Evolutionary conservation across 176 grass and related monocot species (phyloP), one percentile per base, ranked within the genome.

Genomic region (Poa pratensis): DNA sequence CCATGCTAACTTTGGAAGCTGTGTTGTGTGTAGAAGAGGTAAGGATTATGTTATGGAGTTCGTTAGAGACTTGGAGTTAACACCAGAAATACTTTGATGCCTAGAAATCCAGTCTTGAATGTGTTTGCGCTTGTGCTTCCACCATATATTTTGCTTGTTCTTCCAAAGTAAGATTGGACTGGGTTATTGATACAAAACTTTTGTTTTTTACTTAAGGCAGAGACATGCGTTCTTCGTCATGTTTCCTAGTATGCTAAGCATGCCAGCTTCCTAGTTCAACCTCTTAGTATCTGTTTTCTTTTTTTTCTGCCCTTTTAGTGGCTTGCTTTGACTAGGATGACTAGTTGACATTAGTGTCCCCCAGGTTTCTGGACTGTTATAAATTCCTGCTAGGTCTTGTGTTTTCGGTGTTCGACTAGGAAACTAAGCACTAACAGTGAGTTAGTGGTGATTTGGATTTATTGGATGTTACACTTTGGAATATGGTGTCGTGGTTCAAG

Each of bases 11-110:
- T 79, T 54, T 67, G 26, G 39, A 54, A 67, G 32, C 77, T 50
- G 9, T 15, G 1, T 53, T 76, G 11, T 58, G 18, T 82, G 61
- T 76, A 82, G 84, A 83, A 68, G 49, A 87, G 89, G 84, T 90
- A 91, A 76, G 76, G 43, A 30, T 49, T 72, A 27, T 51, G 57
- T 11, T 37, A 28, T 81, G n/a, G 24, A 28, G 35, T 12, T 86
- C 9, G 43, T 72, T 35, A 82, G 75, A 22, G 12, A 49, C 12
- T 43, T 11, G 45, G 45, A 48, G 45, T 48, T 0, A 69, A 15
- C 79, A 73, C 30, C 53, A 30, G 30, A 65, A 23, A 48, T 84
- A 18, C 32, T 26, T 88, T 43, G 42, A 15, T 66, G 32, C 17
- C 8, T 3, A 62, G 7, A 55, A 16, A 16, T 23, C 30, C 7